phyloP scores from a whole-genome alignment of 2,329 filamentous ascomycete genomes.

The Plenodomus biglobosus region DNA sequence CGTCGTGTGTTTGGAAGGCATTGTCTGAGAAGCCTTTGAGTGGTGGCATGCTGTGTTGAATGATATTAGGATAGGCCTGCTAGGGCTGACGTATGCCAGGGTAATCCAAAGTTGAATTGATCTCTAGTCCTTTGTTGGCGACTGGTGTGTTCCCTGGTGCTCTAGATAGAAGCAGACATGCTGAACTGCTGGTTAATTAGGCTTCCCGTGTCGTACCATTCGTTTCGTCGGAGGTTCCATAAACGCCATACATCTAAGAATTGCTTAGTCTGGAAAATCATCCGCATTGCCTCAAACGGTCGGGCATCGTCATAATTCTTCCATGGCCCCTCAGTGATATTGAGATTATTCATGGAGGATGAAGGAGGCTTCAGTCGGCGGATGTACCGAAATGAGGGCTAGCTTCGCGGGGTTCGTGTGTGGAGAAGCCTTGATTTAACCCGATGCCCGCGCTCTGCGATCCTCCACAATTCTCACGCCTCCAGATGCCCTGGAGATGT shows the following conservation, averaged over 20 bases:
- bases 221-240: not conserved
- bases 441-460: conserved; percentile 26
- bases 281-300: not conserved
- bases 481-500: conserved; percentile 18
- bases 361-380: conserved; percentile 1
- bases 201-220: not conserved
- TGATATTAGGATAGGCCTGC: not conserved
- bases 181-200: no score
- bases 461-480: conserved; percentile 22
- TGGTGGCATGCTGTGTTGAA: conserved; percentile 26
- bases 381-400: conserved; percentile 23
- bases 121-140: not conserved
- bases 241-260: not conserved
- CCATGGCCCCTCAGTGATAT: not conserved
- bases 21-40: conserved; percentile 35
- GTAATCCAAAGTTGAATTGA: not conserved
- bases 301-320: not conserved
- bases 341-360: not conserved
- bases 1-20: conserved; percentile 22
- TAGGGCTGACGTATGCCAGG: not conserved
- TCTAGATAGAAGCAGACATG: no score
- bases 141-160: no score
- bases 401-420: conserved; percentile 24
- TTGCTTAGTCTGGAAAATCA: not conserved
- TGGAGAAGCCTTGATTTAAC: conserved; percentile 29